Evolutionary conservation across 2,329 filamentous ascomycete species (phyloP).

Genomic region (Neofusicoccum kwambonambiense): DNA sequence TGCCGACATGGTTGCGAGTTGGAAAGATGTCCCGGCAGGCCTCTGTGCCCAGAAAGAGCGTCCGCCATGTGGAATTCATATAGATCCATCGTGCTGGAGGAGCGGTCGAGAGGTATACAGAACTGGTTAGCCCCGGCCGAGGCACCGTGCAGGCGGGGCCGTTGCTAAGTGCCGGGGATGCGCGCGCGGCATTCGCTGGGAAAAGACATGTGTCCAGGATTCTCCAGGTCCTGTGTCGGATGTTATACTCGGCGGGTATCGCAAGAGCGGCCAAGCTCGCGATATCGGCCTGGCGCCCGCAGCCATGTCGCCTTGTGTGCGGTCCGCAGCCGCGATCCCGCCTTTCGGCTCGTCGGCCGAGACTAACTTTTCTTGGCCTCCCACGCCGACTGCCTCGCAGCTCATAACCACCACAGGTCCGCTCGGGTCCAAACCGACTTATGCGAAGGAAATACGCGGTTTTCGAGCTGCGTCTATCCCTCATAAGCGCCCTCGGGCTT

Average conservation of each 20-base stretch:
- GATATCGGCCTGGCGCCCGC: background rate
- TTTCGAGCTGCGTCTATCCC: background rate
- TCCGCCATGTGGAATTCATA: background rate
- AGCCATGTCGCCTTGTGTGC: background rate
- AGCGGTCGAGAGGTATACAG: background rate
- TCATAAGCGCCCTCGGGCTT: background rate
- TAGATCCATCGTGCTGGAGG: background rate
- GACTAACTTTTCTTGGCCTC: background rate
- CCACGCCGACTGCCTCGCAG: background rate
- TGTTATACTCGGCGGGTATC: slow-evolving; percentile 1
- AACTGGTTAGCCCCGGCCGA: slow-evolving; percentile 2
- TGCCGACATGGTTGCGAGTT: background rate
- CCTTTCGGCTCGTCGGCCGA: background rate
- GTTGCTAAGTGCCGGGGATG: background rate
- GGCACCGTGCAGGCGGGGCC: background rate
- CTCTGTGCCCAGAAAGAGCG: background rate
- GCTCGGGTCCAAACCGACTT: background rate
- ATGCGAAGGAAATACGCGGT: background rate
- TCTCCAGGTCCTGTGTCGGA: background rate
- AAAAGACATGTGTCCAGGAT: background rate
- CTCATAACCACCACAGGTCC: background rate
- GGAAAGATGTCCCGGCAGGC: too few species aligned
- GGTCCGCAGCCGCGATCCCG: background rate
- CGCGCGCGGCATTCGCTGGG: background rate
- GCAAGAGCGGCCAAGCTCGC: background rate